Evolutionary conservation across 1,139 yeast species (phyloP).

Genomic region (Pichia sp.): DNA sequence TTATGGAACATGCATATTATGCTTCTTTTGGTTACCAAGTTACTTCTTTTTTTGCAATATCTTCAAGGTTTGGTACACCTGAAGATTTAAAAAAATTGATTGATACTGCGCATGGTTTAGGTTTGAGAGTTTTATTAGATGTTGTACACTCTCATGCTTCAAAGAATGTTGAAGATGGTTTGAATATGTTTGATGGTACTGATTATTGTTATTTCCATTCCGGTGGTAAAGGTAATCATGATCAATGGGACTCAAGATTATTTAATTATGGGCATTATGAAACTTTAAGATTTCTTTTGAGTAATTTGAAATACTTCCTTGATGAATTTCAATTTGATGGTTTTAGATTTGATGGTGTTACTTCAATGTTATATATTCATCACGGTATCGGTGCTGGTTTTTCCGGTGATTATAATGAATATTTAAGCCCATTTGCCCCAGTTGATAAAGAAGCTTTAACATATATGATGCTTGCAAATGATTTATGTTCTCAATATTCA

Average conservation of each 20-base stretch:
- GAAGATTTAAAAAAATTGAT: constrained; percentile 87
- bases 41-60: constrained; percentile 83
- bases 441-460: constrained; percentile 86
- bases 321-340: constrained; percentile 90
- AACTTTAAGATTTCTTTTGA: constrained; percentile 77
- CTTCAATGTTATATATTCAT: constrained; percentile 85
- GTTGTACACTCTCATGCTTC: constrained; percentile 96
- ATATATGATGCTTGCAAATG: constrained; percentile 84
- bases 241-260: constrained; percentile 90
- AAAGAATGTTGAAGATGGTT: constrained; percentile 88
- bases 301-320: constrained; percentile 80
- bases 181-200: constrained; percentile 91
- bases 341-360: constrained; percentile 94
- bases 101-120: constrained; percentile 87
- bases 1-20: constrained; percentile 98
- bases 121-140: constrained; percentile 80
- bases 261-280: constrained; percentile 90
- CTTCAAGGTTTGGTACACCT: constrained; percentile 90
- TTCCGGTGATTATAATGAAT: constrained; percentile 90
- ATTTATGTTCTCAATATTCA: constrained; percentile 54
- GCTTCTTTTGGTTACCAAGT: constrained; percentile 97
- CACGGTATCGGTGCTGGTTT: constrained; percentile 87
- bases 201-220: constrained; percentile 90
- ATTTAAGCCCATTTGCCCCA: constrained; percentile 64
- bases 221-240: constrained; percentile 83